Evolutionary conservation across 192 early-diverging fungal genomes (phyloP).

Genomic region (Coemansia aciculifera): DNA sequence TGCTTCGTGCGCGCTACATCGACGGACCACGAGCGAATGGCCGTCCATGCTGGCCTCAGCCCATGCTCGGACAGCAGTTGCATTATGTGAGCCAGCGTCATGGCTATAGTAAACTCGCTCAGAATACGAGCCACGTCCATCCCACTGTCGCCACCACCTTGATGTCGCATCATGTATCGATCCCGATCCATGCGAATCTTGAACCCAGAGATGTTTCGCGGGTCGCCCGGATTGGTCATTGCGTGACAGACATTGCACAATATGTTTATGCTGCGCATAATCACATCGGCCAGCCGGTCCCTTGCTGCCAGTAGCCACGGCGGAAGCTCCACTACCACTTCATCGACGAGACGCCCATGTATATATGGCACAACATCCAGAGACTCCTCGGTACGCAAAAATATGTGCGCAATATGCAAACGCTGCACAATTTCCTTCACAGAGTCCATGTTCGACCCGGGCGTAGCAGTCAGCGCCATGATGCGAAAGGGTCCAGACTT

Average conservation of each 20-base stretch:
- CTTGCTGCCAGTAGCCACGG: constrained; percentile 52
- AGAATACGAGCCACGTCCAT: constrained; percentile 31
- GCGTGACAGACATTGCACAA: constrained; percentile 42
- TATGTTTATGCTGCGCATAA: constrained; percentile 57
- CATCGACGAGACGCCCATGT: constrained; percentile 65
- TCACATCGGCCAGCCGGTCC: constrained; percentile 44
- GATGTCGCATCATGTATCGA: constrained; percentile 18
- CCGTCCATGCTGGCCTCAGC: constrained; percentile 42
- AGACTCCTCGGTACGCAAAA: constrained; percentile 87
- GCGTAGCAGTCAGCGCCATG: constrained; percentile 86
- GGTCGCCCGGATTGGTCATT: constrained; percentile 41
- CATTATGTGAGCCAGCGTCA: constrained; percentile 55
- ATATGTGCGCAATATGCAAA: constrained; percentile 74
- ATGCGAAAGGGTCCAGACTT: constrained; percentile 65
- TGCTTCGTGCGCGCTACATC: constrained; percentile 36
- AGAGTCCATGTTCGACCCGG: constrained; percentile 67
- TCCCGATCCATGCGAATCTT: constrained; percentile 41
- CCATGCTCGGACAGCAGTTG: constrained; percentile 55
- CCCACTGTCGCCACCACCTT: constrained; percentile 6
- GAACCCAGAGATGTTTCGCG: constrained; percentile 33
- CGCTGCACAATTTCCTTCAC: constrained; percentile 77
- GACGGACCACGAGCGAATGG: constrained; percentile 33
- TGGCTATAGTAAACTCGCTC: constrained; percentile 60
- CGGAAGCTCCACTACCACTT: constrained; percentile 61
- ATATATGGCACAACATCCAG: constrained; percentile 77